Conservation (phyloP, 345 rosid genomes). For the Rubroshorea leprosula region DNA sequence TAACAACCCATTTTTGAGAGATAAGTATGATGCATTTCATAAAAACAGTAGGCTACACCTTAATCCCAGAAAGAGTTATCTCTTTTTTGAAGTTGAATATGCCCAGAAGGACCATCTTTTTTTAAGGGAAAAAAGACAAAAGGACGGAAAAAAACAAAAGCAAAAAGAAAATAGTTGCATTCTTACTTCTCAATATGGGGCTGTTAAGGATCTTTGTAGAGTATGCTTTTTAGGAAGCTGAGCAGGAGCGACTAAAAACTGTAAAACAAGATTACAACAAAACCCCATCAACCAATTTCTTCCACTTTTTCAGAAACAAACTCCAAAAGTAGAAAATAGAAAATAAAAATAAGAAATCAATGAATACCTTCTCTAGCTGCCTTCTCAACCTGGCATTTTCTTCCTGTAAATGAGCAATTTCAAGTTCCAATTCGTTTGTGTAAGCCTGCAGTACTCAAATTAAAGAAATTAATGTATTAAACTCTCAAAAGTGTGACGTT, state of each 20-base stretch:
- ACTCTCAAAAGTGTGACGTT: not conserved
- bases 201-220: constrained; percentile 35
- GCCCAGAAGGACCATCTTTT: not conserved
- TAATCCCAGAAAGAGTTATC: not conserved
- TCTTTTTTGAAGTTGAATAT: not conserved
- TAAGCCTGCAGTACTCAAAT: constrained; percentile 38
- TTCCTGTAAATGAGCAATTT: constrained; percentile 27
- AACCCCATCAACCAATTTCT: not conserved
- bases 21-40: constrained; percentile 7
- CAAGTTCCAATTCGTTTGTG: constrained; percentile 39
- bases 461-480: not conserved
- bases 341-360: not conserved
- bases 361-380: constrained; percentile 32
- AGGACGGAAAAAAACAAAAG: not conserved
- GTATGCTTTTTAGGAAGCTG: constrained; percentile 32
- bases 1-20: constrained; percentile 7
- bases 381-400: constrained; percentile 49
- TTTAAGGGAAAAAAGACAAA: no score
- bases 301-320: not conserved
- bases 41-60: not conserved
- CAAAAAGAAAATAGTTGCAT: not conserved
- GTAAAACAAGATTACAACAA: constrained; percentile 2
- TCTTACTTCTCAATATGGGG: constrained; percentile 46
- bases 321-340: no score
- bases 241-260: constrained; percentile 27